Conservation (phyloP, 2,329 filamentous ascomycete species). For the Aspergillus viridinutans region DNA sequence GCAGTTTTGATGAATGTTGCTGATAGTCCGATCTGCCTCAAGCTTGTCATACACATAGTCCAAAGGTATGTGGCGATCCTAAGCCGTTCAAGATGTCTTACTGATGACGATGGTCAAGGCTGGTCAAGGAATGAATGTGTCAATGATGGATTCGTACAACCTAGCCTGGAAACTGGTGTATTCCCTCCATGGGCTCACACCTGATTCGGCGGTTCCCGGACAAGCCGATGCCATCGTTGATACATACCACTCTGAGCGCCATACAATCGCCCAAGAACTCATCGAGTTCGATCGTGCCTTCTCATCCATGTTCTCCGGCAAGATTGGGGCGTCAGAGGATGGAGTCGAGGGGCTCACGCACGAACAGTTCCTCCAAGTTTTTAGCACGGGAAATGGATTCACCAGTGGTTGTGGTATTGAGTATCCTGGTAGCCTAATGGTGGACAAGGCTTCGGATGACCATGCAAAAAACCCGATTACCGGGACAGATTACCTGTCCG, state of each 20-base stretch:
- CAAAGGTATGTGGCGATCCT: constrained; percentile 45
- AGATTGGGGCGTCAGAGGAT: constrained; percentile 26
- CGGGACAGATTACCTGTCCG: constrained; percentile 32
- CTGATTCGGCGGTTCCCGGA: constrained; percentile 8
- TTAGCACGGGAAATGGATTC: constrained; percentile 35
- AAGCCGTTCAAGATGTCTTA: not conserved
- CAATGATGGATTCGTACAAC: constrained; percentile 57
- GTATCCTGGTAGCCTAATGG: constrained; percentile 28
- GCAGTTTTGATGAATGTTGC: not conserved
- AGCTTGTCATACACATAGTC: constrained; percentile 75
- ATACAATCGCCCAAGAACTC: constrained; percentile 34
- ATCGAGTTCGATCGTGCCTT: constrained; percentile 39
- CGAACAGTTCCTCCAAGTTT: constrained; percentile 34
- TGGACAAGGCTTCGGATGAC: constrained; percentile 18
- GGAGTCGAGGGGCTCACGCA: constrained; percentile 25
- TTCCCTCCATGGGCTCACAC: constrained; percentile 33
- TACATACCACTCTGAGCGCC: constrained; percentile 36
- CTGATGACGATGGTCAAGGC: constrained; percentile 38
- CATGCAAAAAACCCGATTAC: constrained; percentile 20
- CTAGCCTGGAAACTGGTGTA: constrained; percentile 40
- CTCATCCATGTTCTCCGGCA: constrained; percentile 39
- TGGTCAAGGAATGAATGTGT: constrained; percentile 76
- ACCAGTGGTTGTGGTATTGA: constrained; percentile 39
- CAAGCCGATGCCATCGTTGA: constrained; percentile 27
- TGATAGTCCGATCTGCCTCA: not conserved